Evolutionary conservation across 768 basidiomycete species (phyloP).

Genomic region (Sutorius australiensis): DNA sequence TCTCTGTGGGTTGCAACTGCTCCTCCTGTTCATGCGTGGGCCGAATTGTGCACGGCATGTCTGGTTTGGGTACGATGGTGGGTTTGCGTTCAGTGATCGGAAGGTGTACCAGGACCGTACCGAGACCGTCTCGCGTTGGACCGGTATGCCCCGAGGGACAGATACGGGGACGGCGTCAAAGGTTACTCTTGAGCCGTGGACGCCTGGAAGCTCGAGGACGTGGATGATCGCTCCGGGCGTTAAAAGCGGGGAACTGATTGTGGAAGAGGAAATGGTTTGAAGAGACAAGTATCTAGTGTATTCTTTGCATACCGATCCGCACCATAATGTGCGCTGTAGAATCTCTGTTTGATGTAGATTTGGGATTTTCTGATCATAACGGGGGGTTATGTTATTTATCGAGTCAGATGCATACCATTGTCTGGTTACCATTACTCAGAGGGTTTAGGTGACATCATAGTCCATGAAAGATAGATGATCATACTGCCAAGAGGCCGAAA

Average conservation of each 20-base stretch:
- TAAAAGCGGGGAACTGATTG: not conserved
- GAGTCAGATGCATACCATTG: not conserved
- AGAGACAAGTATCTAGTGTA: not conserved
- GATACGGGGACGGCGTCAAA: not conserved
- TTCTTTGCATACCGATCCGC: not conserved
- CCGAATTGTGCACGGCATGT: slow-evolving; percentile 33
- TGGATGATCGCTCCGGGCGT: not conserved
- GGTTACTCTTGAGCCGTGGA: slow-evolving; percentile 4
- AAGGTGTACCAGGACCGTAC: not conserved
- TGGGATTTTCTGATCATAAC: not conserved
- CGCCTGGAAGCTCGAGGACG: slow-evolving; percentile 1
- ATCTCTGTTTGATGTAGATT: not conserved
- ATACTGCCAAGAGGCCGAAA: not conserved
- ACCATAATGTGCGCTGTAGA: not conserved
- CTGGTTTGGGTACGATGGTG: slow-evolving; percentile 68
- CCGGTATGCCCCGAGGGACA: not conserved
- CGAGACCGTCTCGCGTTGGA: not conserved
- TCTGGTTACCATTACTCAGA: too few species aligned
- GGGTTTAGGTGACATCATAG: not conserved
- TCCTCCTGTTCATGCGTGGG: slow-evolving; percentile 37
- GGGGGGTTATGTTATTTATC: not conserved
- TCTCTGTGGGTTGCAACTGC: slow-evolving; percentile 32
- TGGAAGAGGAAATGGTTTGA: not conserved
- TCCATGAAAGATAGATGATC: not conserved
- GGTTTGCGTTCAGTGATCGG: slow-evolving; percentile 22